These are phyloP conservation scores for Fusarium sacchari DNA, from an alignment of 2,329 filamentous ascomycete species.

Conservation along the genomic window DNA sequence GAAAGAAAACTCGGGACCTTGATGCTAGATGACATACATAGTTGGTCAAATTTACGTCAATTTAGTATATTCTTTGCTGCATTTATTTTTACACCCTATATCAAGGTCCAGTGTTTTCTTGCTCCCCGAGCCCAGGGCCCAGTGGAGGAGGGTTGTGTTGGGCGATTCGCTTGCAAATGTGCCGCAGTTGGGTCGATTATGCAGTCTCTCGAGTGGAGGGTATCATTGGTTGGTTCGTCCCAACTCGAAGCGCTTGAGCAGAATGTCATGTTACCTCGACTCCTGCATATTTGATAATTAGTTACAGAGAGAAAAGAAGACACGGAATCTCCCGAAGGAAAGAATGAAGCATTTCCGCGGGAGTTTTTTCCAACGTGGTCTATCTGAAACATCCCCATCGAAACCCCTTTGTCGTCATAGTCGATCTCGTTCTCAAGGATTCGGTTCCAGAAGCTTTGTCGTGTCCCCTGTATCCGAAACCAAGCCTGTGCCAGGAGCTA, in stretches of 20 bases:
- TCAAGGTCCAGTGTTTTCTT: too few relatives aligned
- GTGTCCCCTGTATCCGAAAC: slow-evolving; percentile 16
- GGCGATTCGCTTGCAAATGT: slow-evolving; percentile 1
- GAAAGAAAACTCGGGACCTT: too few relatives aligned
- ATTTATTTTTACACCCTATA: too few relatives aligned
- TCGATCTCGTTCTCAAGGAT: slow-evolving; percentile 22
- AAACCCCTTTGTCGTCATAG: slow-evolving; percentile 28
- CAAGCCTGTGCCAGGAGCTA: slow-evolving; percentile 5
- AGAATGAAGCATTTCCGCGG: neutral
- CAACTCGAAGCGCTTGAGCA: neutral
- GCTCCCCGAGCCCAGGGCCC: neutral
- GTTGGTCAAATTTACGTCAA: too few relatives aligned
- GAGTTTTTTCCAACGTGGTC: neutral
- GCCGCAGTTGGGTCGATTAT: slow-evolving; percentile 10
- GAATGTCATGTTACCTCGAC: slow-evolving; percentile 1
- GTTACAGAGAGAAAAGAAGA: neutral
- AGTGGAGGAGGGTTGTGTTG: neutral
- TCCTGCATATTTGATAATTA: neutral
- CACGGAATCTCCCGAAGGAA: neutral
- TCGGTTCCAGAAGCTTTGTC: slow-evolving; percentile 20
- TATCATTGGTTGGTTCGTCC: slow-evolving; percentile 7
- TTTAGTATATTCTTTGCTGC: too few relatives aligned
- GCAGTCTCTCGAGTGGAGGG: neutral
- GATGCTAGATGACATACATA: too few relatives aligned
- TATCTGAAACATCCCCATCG: slow-evolving; percentile 13